Conservation (phyloP, 306 rosid species). For the Carpinus viminea region DNA sequence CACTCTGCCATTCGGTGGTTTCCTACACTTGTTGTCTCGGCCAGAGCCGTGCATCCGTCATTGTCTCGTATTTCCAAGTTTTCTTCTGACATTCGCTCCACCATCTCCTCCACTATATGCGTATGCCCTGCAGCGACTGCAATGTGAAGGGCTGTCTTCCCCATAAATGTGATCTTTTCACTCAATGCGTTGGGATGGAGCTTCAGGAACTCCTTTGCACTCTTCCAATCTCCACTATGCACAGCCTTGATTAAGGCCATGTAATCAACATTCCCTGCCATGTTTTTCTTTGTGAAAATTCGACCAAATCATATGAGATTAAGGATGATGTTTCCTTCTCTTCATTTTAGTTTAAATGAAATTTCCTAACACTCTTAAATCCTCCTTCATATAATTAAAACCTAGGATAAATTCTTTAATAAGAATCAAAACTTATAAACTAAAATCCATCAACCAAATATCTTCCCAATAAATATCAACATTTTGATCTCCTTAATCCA, state of each 20-base stretch:
- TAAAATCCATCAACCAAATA: too few relatives aligned
- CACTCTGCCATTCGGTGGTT: not conserved
- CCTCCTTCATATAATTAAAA: too few relatives aligned
- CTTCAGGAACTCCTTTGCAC: not conserved
- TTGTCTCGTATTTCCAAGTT: not conserved
- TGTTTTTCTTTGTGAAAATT: not conserved
- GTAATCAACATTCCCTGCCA: not conserved
- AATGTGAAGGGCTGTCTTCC: not conserved
- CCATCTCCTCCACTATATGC: not conserved
- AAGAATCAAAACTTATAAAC: too few relatives aligned
- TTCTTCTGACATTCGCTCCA: not conserved
- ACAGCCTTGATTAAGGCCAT: not conserved
- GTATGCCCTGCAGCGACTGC: not conserved
- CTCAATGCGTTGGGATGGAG: not conserved
- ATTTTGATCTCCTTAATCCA: too few relatives aligned
- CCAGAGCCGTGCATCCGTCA: not conserved
- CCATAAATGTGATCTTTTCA: not conserved
- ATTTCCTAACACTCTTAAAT: too few relatives aligned
- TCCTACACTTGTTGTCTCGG: not conserved
- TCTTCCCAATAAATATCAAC: too few relatives aligned
- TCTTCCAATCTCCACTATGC: not conserved
- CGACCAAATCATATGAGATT: not conserved
- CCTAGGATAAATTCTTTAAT: too few relatives aligned
- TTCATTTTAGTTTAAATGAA: too few relatives aligned
- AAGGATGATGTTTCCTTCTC: not conserved